Conservation (phyloP, 2,329 filamentous ascomycete species). For the Fusarium poae region DNA sequence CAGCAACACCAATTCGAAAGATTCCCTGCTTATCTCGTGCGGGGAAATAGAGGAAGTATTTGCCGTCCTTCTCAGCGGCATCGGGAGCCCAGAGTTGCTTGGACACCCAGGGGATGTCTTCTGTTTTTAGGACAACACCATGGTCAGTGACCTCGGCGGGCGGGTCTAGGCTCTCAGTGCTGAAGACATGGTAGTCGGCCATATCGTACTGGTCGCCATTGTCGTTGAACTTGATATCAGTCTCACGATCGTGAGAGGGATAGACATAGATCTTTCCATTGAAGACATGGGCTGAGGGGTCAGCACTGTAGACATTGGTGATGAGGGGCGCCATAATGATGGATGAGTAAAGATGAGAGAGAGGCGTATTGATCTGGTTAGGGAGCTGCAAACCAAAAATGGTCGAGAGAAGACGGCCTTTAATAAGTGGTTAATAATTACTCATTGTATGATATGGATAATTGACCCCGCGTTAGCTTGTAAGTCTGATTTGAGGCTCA, state of each 20-base stretch:
- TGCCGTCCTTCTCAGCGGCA: slow-evolving; percentile 74
- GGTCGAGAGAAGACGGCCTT: slow-evolving; percentile 8
- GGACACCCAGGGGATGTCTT: slow-evolving; percentile 80
- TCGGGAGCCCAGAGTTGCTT: slow-evolving; percentile 88
- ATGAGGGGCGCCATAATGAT: slow-evolving; percentile 70
- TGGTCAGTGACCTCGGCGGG: slow-evolving; percentile 76
- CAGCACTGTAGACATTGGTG: slow-evolving; percentile 81
- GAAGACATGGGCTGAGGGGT: slow-evolving; percentile 85
- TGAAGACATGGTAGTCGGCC: slow-evolving; percentile 86
- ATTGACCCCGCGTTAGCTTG: slow-evolving; percentile 39
- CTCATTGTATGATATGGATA: slow-evolving; percentile 13
- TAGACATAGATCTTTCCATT: slow-evolving; percentile 82
- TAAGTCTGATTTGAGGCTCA: slow-evolving; percentile 31
- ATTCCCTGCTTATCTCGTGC: slow-evolving; percentile 77
- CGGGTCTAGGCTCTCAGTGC: slow-evolving; percentile 63
- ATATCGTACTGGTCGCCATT: slow-evolving; percentile 90
- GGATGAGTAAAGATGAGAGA: not conserved
- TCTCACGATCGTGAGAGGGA: slow-evolving; percentile 83
- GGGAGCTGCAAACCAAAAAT: not conserved
- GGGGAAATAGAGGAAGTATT: slow-evolving; percentile 83
- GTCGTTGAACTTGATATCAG: slow-evolving; percentile 81
- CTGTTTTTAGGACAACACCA: slow-evolving; percentile 73
- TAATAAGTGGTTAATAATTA: slow-evolving; percentile 18
- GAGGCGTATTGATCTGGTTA: not conserved
- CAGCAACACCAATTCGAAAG: slow-evolving; percentile 82